phyloP scores from a whole-genome alignment of 495 filamentous ascomycete species.

The Penicillium silybi region DNA sequence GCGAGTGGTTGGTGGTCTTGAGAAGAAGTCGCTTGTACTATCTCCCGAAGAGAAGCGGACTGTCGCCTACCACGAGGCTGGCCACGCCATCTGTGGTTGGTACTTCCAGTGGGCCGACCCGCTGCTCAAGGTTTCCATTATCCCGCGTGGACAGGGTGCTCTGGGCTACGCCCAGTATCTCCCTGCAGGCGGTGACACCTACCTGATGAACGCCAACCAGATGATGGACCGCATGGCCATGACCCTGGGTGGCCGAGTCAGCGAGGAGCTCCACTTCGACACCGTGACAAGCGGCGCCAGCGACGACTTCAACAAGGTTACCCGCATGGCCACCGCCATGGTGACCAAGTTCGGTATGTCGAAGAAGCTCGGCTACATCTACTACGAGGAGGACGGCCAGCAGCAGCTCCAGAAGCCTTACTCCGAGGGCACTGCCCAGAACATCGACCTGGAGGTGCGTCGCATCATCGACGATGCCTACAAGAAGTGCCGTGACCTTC shows the following conservation, averaged over 20 bases:
- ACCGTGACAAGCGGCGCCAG: constrained; percentile 91
- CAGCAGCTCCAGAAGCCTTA: constrained; percentile 89
- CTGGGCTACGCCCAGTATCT: constrained; percentile 96
- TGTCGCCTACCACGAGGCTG: constrained; percentile 97
- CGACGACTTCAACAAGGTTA: constrained; percentile 99
- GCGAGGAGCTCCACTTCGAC: constrained; percentile 92
- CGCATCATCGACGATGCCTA: constrained; percentile 89
- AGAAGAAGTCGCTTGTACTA: constrained; percentile 93
- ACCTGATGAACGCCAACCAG: constrained; percentile 92
- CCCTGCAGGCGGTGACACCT: constrained; percentile 76
- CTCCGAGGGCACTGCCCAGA: constrained; percentile 85
- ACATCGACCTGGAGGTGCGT: constrained; percentile 86
- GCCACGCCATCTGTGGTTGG: constrained; percentile 98
- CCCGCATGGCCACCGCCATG: constrained; percentile 90
- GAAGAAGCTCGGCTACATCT: constrained; percentile 81
- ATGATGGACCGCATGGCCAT: constrained; percentile 99
- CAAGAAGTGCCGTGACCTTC: constrained; percentile 77
- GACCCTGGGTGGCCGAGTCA: constrained; percentile 92
- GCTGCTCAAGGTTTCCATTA: constrained; percentile 96
- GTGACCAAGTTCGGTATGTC: constrained; percentile 99
- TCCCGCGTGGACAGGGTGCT: constrained; percentile 89
- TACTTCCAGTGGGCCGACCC: constrained; percentile 95
- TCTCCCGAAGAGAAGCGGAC: constrained; percentile 89
- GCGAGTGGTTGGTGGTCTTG: constrained; percentile 90
- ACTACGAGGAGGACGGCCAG: constrained; percentile 78